Conservation (phyloP, 2,329 filamentous ascomycete genomes). For the Periconia sp. region DNA sequence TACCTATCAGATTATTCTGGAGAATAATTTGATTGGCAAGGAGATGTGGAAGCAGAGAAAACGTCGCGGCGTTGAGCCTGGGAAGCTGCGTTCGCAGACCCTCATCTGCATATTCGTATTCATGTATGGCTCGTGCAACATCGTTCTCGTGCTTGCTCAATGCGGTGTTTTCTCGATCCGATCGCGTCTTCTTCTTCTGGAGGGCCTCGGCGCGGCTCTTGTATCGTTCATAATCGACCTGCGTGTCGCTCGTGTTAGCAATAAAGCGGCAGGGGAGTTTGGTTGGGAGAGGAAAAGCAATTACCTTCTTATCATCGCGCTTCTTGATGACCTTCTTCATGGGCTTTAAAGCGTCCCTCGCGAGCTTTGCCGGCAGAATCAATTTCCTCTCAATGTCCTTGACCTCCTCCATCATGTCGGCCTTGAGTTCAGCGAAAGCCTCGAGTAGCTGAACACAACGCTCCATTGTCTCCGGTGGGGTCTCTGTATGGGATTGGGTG, state of each 20-base stretch:
- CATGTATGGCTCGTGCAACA: conserved; percentile 65
- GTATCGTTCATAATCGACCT: conserved; percentile 78
- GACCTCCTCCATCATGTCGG: conserved; percentile 72
- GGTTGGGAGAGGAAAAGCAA: not conserved
- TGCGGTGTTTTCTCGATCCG: conserved; percentile 71
- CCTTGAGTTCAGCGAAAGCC: conserved; percentile 70
- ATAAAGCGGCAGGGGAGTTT: not conserved
- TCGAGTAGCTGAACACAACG: conserved; percentile 67
- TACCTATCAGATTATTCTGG: conserved; percentile 74
- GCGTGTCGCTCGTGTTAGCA: conserved; percentile 13
- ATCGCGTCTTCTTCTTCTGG: conserved; percentile 69
- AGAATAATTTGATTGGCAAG: conserved; percentile 71
- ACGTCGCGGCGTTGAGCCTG: conserved; percentile 68
- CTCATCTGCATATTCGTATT: conserved; percentile 74
- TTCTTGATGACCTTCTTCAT: conserved; percentile 84
- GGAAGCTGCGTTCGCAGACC: conserved; percentile 73
- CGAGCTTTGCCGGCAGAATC: conserved; percentile 68
- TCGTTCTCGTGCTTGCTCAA: conserved; percentile 73
- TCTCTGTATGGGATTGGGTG: conserved; percentile 57
- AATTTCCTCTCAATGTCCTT: conserved; percentile 69
- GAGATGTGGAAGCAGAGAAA: conserved; percentile 73
- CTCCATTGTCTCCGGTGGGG: conserved; percentile 63
- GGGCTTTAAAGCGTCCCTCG: conserved; percentile 68
- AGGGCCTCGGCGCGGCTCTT: conserved; percentile 70
- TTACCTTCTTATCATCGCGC: conserved; percentile 73